Base-by-base conservation (phyloP, 2,329 filamentous ascomycete genomes). In the Trichoderma breve region DNA sequence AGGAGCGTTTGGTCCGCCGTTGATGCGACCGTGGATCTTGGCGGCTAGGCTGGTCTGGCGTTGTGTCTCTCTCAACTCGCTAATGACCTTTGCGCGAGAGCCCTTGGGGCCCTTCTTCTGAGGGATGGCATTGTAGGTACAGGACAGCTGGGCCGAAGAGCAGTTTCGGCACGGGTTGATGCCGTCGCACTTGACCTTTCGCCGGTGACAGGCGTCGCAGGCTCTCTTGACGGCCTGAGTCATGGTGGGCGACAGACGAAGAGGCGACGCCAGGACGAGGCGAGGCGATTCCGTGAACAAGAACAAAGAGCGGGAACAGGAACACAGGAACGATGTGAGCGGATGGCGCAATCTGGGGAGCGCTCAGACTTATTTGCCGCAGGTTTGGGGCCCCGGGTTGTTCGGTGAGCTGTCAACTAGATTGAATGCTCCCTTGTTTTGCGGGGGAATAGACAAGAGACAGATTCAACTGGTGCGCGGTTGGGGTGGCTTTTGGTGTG, bases 101-200 rank as follows among this genome's bases (percentile, higher is more conserved):
- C 91, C 91, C 81, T 93, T 93, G 57, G 91, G 91, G 1, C 91
- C 91, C 80, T 93, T 93, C 83, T 93, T 93, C 82, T 92, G 91
- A 2, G 91, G 91, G 43, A 93, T 89, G 39, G 90, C 89, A 82
- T 92, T 90, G 85, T 93, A 93, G 34, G 91, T 93, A 84, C 91
- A 93, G 14, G 86, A 84, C 21, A 93, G 84, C 77, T 89, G 86
- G 7, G 91, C 89, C 8, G 90, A 88, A 14, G 86, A 85, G 81
- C 91, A 93, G 81, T 93, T 92, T 73, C 88, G 87, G 81, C 91
- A 94, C 24, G 91, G 91, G 76, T 90, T 90, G 78, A 89, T 84
- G 72, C 90, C 90, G 78, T 92, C 90, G 79, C 91, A 93, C 80
- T 92, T 92, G 79, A 93, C 91, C 81, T 93, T 93, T 80, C 91